Conservation (phyloP, 805 yeast genomes). For the Candida ulmi region DNA sequence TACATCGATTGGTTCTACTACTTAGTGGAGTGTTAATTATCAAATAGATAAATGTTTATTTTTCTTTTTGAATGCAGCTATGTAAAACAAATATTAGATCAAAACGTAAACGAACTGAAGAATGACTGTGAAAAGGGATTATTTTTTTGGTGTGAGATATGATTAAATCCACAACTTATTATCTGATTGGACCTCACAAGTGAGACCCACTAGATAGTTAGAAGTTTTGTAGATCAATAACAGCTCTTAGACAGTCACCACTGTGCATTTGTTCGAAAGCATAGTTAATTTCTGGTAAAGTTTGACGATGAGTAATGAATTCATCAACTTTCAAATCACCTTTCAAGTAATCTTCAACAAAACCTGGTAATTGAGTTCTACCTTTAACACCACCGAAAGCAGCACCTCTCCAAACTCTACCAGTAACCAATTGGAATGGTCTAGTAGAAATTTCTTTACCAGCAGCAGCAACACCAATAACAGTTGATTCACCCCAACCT, state of each 20-base stretch:
- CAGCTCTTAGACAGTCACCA: slow-evolving; percentile 94
- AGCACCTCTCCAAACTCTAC: slow-evolving; percentile 98
- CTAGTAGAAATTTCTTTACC: slow-evolving; percentile 95
- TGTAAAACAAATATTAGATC: too few species aligned
- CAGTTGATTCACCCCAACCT: slow-evolving; percentile 96
- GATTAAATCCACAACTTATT: too few species aligned
- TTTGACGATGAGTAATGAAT: slow-evolving; percentile 87
- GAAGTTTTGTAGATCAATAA: slow-evolving; percentile 41
- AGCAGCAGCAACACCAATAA: slow-evolving; percentile 98
- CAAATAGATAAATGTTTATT: too few species aligned
- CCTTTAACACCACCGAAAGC: slow-evolving; percentile 99
- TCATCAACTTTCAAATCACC: slow-evolving; percentile 89
- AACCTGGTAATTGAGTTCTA: slow-evolving; percentile 87
- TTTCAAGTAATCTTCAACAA: slow-evolving; percentile 77
- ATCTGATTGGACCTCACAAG: neutral
- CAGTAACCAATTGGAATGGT: slow-evolving; percentile 98
- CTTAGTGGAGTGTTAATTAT: too few species aligned
- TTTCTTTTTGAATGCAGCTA: too few species aligned
- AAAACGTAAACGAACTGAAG: too few species aligned
- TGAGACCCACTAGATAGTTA: slow-evolving; percentile 4
- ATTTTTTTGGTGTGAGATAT: neutral
- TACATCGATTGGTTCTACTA: too few species aligned
- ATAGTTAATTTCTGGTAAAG: slow-evolving; percentile 69
- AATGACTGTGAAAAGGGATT: neutral
- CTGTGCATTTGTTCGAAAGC: slow-evolving; percentile 95